phyloP scores from a whole-genome alignment of 148 eudicot species.

The Rhododendron williamsianum region DNA sequence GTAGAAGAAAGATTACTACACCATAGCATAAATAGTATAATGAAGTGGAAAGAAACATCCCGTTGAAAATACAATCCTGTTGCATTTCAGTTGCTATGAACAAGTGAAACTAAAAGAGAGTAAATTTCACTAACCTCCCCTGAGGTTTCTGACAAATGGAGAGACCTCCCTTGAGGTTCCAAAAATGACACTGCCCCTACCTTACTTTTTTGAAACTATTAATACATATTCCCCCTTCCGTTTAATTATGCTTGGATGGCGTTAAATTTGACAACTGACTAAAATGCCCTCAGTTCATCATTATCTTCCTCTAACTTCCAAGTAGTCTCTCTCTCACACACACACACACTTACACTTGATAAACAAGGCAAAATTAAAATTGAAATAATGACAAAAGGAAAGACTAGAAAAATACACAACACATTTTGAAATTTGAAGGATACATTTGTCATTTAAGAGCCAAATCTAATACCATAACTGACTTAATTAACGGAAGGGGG shows the following conservation, averaged over 20 bases:
- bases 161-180: neutral
- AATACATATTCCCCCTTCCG: neutral
- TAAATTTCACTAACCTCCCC: neutral
- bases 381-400: neutral
- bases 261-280: neutral
- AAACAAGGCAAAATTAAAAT: too few relatives aligned
- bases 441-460: neutral
- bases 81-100: neutral
- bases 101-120: neutral
- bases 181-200: neutral
- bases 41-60: neutral
- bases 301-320: too few relatives aligned
- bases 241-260: neutral
- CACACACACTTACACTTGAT: neutral
- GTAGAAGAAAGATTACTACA: neutral
- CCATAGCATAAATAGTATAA: slow-evolving; percentile 4
- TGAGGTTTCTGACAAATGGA: neutral
- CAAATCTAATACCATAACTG: neutral
- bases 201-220: too few relatives aligned
- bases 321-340: neutral
- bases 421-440: neutral
- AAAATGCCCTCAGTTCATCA: neutral
- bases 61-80: neutral
- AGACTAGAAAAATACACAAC: neutral
- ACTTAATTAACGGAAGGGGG: neutral